Evolutionary conservation across 2,329 filamentous ascomycete genomes (phyloP), one percentile per base, ranked within the genome.

Genomic region (Xylariaceae sp.): DNA sequence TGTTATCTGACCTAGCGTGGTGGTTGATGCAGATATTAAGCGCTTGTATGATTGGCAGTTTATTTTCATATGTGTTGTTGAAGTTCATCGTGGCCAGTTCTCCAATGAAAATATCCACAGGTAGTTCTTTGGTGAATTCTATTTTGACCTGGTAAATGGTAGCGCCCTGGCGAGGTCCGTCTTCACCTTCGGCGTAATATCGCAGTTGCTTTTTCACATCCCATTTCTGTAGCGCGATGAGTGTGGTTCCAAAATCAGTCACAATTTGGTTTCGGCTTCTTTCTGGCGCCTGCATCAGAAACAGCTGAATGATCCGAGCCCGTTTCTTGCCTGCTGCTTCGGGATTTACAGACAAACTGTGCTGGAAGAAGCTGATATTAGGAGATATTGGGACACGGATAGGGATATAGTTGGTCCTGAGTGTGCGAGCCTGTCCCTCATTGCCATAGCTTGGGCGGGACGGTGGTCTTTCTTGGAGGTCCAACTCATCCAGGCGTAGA

Each of bases 161-260:
- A 41, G 60, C 52, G 23, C 28, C 17, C 16, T 41, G 9, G 23
- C 19, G 54, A 16, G 73, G 64, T 2, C 69, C 66, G 11, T 72
- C 68, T 45, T 74, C 68, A 2, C 58, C 61, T 41, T 75, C 73
- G 2, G 52, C 29, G 2, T 67, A 67, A 58, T 75, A 76, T 0
- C 2, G 3, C 3, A 72, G 26, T 11, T 45, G 14, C 6, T 75
- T 50, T 21, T 64, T 56, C 11, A 37, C n/a, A n/a, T n/a, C n/a
- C n/a, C n/a, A n/a, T n/a, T n/a, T n/a, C n/a, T n/a, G 53, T 2
- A 62, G 65, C 4, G 71, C 64, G 28, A 76, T 61, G 2, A 76
- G 52, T 0, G 66, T 73, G 1, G 69, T 67, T 53, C 57, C 68
- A 60, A 74, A 75, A 50, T 75, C 74, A 1, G 70, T 73, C 14